Evolutionary conservation across 441 rosid species (phyloP), one percentile per base, ranked within the genome.

Genomic region (Euphorbia corollata): DNA sequence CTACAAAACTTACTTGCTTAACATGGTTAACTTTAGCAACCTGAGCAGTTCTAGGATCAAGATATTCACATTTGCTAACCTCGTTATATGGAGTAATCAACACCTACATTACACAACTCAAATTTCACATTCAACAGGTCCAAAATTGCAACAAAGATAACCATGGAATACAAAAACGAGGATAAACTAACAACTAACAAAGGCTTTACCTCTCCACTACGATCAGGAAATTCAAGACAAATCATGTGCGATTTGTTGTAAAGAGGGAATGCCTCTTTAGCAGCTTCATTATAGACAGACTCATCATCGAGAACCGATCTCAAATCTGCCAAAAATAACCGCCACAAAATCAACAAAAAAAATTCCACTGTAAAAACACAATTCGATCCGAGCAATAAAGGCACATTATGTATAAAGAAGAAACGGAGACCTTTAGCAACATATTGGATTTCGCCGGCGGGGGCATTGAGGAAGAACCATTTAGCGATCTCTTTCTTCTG

Each of bases 401-500:
- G 38, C 38, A 24, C 18, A 24, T 11, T 58, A 11, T 58, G 39
- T 4, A 30, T 24, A 55, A 12, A 58, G 39, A 61, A 34, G 61
- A 61, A 34, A 43, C 15, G 16, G 9, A 18, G 13, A 85, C 92
- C 96, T 84, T 84, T 85, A 67, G 92, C 89, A 22, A 86, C 76
- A 81, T 81, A 94, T 79, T 89, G 90, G 88, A 94, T 94, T 88
- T 94, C 98, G 8, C 97, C 98, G 56, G 88, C 85, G 39, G 99
- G 98, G 62, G 99, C 77, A 76, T 94, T 88, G 80, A 91, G 91
- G 71, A 94, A 90, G 83, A 94, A 91, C 99, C 99, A 94, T 78
- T 88, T 94, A 11, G 99, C 96, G 84, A 94, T 94, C 79, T 94
- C 98, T 77, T 81, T 88, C 86, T 87, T 94, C 76, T 91, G 99